Percentiles rank a stretch among this genome's conserved stretches.
Evolutionary conservation across 108 stramenopile species (phyloP).

Genomic region (Fragilaria crotonensis): DNA sequence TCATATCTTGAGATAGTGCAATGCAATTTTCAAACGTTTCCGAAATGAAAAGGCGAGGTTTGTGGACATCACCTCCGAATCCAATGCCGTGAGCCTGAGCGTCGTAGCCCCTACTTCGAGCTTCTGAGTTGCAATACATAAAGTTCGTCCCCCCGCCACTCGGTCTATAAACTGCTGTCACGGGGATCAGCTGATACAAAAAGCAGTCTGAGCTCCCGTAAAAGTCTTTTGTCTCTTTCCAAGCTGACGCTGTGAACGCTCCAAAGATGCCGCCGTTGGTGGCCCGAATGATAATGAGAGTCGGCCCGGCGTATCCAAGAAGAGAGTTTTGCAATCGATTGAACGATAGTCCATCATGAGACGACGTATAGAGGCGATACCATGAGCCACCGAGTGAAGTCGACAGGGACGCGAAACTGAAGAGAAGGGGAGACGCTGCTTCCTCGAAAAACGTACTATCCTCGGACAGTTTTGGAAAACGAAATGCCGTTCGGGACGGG

Average conservation of each 20-base stretch:
- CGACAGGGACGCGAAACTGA: constrained; percentile 46
- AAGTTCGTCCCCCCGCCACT: constrained; percentile 35
- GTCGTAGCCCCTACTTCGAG: constrained; percentile 67
- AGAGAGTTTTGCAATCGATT: constrained; percentile 65
- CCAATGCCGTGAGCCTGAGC: constrained; percentile 55
- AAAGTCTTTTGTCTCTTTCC: constrained; percentile 37
- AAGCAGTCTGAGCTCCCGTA: constrained; percentile 51
- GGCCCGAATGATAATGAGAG: constrained; percentile 54
- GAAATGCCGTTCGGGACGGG: constrained; percentile 48
- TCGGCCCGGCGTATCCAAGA: constrained; percentile 76
- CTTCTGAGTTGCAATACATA: constrained; percentile 43
- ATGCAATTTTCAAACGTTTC: constrained; percentile 40
- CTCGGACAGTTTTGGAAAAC: constrained; percentile 28
- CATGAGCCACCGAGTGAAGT: constrained; percentile 46
- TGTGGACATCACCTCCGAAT: constrained; percentile 38
- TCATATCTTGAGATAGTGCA: constrained; percentile 28
- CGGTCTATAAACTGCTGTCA: constrained; percentile 32
- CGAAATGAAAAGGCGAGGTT: constrained; percentile 42
- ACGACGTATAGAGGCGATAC: constrained; percentile 72
- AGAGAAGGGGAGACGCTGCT: constrained; percentile 27
- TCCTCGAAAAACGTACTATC: constrained; percentile 33
- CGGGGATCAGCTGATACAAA: constrained; percentile 25
- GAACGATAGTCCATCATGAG: constrained; percentile 72
- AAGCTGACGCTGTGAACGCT: constrained; percentile 38
- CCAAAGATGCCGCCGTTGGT: constrained; percentile 51